Conservation (phyloP, 345 rosid genomes). For the Linum lewisii region DNA sequence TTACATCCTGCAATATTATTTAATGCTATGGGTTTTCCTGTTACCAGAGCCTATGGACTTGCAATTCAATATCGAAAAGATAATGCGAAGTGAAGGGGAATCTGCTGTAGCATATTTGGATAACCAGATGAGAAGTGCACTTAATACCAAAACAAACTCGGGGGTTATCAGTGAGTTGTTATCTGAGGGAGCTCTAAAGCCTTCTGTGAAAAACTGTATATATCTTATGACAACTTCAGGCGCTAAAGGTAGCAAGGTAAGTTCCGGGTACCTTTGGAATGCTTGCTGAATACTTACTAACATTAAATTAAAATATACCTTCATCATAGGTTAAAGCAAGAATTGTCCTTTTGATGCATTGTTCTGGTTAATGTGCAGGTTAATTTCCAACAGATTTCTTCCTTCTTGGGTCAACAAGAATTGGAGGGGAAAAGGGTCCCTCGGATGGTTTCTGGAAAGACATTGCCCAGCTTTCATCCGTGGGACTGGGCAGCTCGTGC, state of each 20-base stretch:
- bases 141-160: constrained; percentile 60
- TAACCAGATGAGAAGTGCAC: constrained; percentile 58
- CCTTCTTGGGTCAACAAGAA: constrained; percentile 96
- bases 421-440: constrained; percentile 97
- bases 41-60: constrained; percentile 49
- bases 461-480: constrained; percentile 86
- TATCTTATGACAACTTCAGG: constrained; percentile 98
- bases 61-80: constrained; percentile 59
- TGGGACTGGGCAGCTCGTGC: constrained; percentile 99
- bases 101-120: constrained; percentile 66
- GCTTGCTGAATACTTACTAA: background rate
- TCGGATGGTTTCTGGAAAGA: constrained; percentile 98
- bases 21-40: background rate
- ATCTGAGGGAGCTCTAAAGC: constrained; percentile 73
- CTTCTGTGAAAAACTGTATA: constrained; percentile 76
- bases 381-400: constrained; percentile 96
- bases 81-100: constrained; percentile 70
- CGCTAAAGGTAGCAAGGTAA: constrained; percentile 96
- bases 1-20: too few relatives aligned
- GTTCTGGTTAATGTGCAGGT: constrained; percentile 38
- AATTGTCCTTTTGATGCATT: background rate
- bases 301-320: constrained; percentile 11
- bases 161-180: constrained; percentile 61
- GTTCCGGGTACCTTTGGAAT: constrained; percentile 16
- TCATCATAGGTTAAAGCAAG: constrained; percentile 2